These are phyloP conservation scores for Graphiopsis chlorocephala DNA, from an alignment of 2,329 filamentous ascomycete species.

Conservation along the genomic window DNA sequence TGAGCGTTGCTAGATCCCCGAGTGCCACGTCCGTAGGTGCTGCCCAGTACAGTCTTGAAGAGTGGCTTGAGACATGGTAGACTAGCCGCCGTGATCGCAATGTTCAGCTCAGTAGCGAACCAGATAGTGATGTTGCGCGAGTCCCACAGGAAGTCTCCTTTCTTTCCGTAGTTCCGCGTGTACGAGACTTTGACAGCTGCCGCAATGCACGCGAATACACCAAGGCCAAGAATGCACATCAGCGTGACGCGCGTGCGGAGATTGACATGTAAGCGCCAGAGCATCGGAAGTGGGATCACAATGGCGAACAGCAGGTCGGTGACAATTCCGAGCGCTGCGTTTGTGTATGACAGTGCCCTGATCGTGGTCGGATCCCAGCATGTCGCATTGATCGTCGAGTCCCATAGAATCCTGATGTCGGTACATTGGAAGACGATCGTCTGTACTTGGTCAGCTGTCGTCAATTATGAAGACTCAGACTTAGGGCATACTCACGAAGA, in stretches of 20 bases:
- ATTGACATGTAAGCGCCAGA: conserved; percentile 45
- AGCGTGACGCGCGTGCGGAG: conserved; percentile 41
- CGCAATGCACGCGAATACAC: conserved; percentile 39
- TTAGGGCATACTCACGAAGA: background rate
- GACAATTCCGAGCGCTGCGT: conserved; percentile 42
- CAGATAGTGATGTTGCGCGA: conserved; percentile 4
- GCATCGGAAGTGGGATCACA: conserved; percentile 41
- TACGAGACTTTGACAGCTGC: background rate
- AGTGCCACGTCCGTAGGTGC: background rate
- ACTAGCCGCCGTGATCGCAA: conserved; percentile 22
- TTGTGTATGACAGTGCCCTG: conserved; percentile 20
- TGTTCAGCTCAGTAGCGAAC: conserved; percentile 28
- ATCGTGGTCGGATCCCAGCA: background rate
- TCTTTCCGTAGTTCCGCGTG: background rate
- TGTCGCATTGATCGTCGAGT: background rate
- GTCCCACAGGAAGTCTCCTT: conserved; percentile 7
- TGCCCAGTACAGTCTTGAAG: conserved; percentile 11
- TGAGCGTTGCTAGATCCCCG: background rate
- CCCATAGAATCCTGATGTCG: background rate
- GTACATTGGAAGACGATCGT: background rate
- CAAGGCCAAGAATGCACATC: conserved; percentile 38
- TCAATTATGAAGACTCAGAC: background rate
- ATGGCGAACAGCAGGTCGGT: conserved; percentile 43
- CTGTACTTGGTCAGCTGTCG: background rate
- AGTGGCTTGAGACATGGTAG: conserved; percentile 21